Evolutionary conservation across 306 rosid species (phyloP).

Genomic region (Castanea sativa): DNA sequence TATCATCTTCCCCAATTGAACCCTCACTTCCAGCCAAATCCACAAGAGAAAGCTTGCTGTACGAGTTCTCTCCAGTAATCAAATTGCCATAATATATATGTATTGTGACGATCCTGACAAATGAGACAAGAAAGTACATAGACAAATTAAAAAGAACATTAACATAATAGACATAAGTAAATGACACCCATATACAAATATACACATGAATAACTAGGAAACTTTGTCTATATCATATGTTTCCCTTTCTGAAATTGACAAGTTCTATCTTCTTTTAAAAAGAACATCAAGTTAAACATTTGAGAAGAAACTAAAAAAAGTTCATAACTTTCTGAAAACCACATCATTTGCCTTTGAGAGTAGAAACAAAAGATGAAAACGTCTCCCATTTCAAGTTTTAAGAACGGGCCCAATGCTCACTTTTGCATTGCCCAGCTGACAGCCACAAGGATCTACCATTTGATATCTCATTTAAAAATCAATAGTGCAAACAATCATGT

Average conservation of each 20-base stretch:
- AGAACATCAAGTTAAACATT: not conserved
- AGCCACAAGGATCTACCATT: not conserved
- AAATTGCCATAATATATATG: conserved; percentile 70
- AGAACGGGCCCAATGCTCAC: not conserved
- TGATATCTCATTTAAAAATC: not conserved
- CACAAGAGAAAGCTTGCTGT: conserved; percentile 85
- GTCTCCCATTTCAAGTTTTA: not conserved
- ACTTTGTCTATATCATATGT: not conserved
- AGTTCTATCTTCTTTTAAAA: not conserved
- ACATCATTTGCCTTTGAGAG: not conserved
- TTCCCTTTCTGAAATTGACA: not conserved
- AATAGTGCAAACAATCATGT: not conserved
- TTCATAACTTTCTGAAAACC: not conserved
- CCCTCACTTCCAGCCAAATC: conserved; percentile 99
- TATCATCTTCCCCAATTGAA: conserved; percentile 77
- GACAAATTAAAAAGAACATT: conserved; percentile 28
- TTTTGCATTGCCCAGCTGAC: not conserved
- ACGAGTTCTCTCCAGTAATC: conserved; percentile 72
- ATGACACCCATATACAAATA: conserved; percentile 1
- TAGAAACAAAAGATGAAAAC: not conserved
- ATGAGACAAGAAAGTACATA: conserved; percentile 28
- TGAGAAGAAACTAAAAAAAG: not conserved
- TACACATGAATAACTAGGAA: not conserved
- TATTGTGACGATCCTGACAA: conserved; percentile 70
- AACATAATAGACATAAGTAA: not conserved